phyloP scores from a whole-genome alignment of 2,329 filamentous ascomycete species.

The Colletotrichum salicis region DNA sequence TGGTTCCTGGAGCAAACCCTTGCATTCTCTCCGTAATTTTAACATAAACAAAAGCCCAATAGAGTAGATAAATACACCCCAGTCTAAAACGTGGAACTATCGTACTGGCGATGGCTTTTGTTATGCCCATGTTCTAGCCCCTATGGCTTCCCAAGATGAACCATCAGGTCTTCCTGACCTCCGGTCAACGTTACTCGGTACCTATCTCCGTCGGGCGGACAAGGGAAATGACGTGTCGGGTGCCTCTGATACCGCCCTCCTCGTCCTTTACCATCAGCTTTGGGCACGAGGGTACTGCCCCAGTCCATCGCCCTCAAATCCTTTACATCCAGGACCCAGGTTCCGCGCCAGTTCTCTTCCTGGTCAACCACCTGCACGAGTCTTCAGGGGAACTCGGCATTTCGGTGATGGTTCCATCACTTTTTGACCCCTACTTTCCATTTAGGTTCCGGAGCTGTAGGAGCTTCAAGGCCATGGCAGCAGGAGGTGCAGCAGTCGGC shows the following conservation, averaged over 20 bases:
- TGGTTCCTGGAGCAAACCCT: no score
- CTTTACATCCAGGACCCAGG: slow-evolving; percentile 38
- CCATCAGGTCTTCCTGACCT: slow-evolving; percentile 39
- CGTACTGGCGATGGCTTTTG: background rate
- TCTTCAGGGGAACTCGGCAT: slow-evolving; percentile 36
- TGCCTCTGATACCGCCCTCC: slow-evolving; percentile 32
- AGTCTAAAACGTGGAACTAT: background rate
- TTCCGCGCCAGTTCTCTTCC: slow-evolving; percentile 40
- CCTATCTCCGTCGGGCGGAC: slow-evolving; percentile 10
- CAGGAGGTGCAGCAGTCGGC: background rate
- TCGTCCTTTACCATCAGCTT: background rate
- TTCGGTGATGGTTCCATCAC: slow-evolving; percentile 8
- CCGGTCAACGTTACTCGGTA: slow-evolving; percentile 21
- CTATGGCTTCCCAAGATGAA: slow-evolving; percentile 34
- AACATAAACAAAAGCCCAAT: no score
- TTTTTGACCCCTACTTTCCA: background rate
- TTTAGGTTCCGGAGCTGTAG: background rate
- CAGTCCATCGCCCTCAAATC: slow-evolving; percentile 37
- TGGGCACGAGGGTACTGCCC: slow-evolving; percentile 31
- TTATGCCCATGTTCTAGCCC: background rate
- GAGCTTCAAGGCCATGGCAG: background rate
- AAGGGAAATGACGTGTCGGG: slow-evolving; percentile 37
- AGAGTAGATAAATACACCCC: no score
- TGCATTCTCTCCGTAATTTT: no score
- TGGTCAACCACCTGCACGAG: slow-evolving; percentile 30